Percentiles rank a stretch among this genome's conserved stretches.
These are phyloP conservation scores for Backusella psychrophila DNA, from an alignment of 192 early-diverging fungal species.

Conservation along the genomic window DNA sequence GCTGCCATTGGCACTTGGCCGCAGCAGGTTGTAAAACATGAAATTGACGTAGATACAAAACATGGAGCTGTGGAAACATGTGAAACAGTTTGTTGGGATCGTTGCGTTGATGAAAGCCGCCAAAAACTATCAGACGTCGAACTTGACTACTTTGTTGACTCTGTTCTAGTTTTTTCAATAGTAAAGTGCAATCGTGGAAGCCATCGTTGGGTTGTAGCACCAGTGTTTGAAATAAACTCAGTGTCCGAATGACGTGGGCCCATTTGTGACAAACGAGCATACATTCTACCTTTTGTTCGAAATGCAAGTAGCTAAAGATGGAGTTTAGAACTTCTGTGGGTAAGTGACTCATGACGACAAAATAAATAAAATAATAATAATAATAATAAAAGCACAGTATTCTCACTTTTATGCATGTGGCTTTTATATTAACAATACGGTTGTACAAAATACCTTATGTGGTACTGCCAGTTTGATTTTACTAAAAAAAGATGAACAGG, in stretches of 20 bases:
- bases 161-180: background rate
- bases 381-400: background rate
- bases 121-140: background rate
- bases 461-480: background rate
- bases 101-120: background rate
- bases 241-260: background rate
- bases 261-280: background rate
- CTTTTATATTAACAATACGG: background rate
- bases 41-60: background rate
- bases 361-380: too few relatives aligned
- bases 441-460: background rate
- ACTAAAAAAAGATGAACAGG: background rate
- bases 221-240: background rate
- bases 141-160: background rate
- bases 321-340: background rate
- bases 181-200: background rate
- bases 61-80: background rate
- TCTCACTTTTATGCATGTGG: background rate
- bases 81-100: background rate
- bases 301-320: background rate
- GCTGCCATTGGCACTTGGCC: background rate
- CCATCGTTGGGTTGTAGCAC: background rate
- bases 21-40: background rate
- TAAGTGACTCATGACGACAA: background rate
- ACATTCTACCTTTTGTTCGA: background rate